Evolutionary conservation across 345 rosid genomes (phyloP).

Genomic region (Rubroshorea leprosula): DNA sequence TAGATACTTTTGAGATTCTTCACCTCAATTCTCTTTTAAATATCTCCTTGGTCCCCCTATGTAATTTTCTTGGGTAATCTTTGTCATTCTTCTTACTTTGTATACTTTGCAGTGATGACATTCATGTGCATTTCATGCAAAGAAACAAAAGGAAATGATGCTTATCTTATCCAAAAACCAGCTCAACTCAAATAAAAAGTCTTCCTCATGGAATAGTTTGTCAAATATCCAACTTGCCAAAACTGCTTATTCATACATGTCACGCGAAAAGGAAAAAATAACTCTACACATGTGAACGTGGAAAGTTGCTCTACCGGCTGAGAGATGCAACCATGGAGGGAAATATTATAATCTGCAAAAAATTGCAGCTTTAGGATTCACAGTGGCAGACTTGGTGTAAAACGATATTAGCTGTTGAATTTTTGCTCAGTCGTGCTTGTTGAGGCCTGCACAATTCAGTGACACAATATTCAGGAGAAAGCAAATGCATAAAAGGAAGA

Average conservation of each 20-base stretch:
- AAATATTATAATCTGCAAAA: constrained; percentile 19
- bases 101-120: constrained; percentile 20
- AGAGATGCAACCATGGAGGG: constrained; percentile 5
- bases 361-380: constrained; percentile 5
- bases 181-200: constrained; percentile 10
- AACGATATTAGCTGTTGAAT: constrained; percentile 39
- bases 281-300: constrained; percentile 41
- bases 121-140: constrained; percentile 10
- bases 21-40: constrained; percentile 10
- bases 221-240: constrained; percentile 18
- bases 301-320: constrained; percentile 20
- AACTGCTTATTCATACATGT: constrained; percentile 35
- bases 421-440: constrained; percentile 65
- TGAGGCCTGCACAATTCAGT: constrained; percentile 57
- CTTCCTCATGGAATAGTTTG: constrained; percentile 10
- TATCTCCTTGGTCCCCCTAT: constrained; percentile 24
- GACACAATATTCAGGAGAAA: constrained; percentile 8
- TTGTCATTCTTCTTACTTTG: background rate
- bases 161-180: constrained; percentile 19
- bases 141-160: constrained; percentile 20
- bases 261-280: constrained; percentile 18
- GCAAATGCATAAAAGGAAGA: background rate
- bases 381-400: background rate
- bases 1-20: background rate
- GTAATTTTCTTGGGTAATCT: background rate